These are phyloP conservation scores for Entrophospora sp. DNA, from an alignment of 192 early-diverging fungal genomes.

Conservation along the genomic window DNA sequence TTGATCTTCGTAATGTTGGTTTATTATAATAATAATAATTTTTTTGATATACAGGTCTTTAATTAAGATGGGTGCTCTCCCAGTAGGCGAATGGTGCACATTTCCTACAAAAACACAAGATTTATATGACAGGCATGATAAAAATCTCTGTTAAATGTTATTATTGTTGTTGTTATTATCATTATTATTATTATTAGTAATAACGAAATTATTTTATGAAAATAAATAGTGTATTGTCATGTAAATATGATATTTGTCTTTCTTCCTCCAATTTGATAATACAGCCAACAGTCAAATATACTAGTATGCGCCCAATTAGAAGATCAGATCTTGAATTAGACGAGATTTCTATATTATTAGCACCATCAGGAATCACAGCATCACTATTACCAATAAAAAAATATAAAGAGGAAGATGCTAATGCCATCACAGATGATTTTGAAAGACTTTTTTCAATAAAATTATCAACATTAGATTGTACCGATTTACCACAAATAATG, in stretches of 20 bases:
- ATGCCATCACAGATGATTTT: background rate
- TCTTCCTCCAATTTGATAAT: conserved; percentile 1
- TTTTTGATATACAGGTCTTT: background rate
- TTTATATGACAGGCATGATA: background rate
- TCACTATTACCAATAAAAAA: background rate
- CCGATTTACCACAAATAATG: background rate
- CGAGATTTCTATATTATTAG: background rate
- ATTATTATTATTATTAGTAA: background rate
- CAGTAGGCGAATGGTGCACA: background rate
- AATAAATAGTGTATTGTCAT: background rate
- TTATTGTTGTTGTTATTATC: background rate
- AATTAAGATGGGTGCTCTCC: conserved; percentile 1
- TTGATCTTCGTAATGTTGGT: background rate
- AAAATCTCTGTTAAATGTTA: background rate
- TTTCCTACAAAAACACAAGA: background rate
- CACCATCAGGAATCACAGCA: background rate
- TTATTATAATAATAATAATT: background rate
- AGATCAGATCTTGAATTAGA: background rate
- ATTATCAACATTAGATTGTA: background rate
- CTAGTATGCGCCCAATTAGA: background rate
- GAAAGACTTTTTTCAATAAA: background rate
- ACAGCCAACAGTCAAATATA: background rate
- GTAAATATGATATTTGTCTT: conserved; percentile 5
- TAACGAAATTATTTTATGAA: background rate
- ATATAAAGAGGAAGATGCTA: background rate